Evolutionary conservation across 768 basidiomycete genomes (phyloP).

Genomic region (Tephrocybe sp.): DNA sequence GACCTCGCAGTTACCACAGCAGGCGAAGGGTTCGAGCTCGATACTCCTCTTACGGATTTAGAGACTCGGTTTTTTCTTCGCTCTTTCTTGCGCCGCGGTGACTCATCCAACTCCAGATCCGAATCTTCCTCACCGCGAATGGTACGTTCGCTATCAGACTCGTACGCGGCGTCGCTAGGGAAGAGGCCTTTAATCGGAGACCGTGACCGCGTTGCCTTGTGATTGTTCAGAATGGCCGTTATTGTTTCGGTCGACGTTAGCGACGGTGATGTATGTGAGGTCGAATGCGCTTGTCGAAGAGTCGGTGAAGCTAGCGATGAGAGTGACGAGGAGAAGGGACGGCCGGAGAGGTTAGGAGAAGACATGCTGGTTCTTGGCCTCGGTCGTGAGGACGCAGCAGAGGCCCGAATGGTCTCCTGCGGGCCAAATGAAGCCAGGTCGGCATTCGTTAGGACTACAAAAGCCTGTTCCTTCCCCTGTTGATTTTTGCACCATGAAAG

Average conservation of each 20-base stretch:
- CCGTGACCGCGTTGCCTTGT: conserved; percentile 24
- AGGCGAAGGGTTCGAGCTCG: neutral
- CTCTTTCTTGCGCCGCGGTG: conserved; percentile 6
- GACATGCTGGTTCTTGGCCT: conserved; percentile 14
- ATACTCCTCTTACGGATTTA: neutral
- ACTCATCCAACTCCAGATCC: conserved; percentile 7
- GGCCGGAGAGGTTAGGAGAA: conserved; percentile 22
- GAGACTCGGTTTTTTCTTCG: conserved; percentile 1
- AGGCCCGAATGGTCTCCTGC: conserved; percentile 40
- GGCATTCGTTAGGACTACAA: conserved; percentile 33
- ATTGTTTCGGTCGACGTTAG: conserved; percentile 6
- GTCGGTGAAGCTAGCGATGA: conserved; percentile 1
- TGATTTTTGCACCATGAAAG: conserved; percentile 38
- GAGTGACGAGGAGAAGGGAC: conserved; percentile 9
- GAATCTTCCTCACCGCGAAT: conserved; percentile 9
- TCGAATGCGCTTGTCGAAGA: conserved; percentile 7
- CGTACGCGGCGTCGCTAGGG: conserved; percentile 4
- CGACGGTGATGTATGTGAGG: neutral
- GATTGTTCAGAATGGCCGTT: conserved; percentile 16
- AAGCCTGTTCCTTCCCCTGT: conserved; percentile 15
- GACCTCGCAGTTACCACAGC: neutral
- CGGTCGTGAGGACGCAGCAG: conserved; percentile 17
- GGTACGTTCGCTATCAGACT: conserved; percentile 13
- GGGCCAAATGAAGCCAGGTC: conserved; percentile 32
- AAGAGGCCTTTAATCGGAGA: conserved; percentile 31